These are phyloP conservation scores for Mycena sanguinolenta DNA, from an alignment of 768 basidiomycete genomes.

Conservation along the genomic window DNA sequence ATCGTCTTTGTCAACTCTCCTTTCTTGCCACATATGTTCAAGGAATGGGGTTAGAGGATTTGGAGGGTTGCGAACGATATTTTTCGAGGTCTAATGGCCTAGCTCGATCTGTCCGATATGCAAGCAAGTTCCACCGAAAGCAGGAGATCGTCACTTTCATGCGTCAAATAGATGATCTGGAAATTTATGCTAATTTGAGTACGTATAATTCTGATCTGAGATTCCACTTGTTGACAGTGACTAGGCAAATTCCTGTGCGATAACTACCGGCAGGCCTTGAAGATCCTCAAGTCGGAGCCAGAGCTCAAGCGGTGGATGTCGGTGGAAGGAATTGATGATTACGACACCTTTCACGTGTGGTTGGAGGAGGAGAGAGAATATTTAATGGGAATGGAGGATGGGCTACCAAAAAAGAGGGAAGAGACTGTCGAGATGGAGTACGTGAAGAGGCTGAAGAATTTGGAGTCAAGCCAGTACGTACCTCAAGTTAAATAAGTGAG, in stretches of 20 bases:
- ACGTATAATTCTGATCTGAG: neutral
- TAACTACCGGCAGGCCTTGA: conserved; percentile 8
- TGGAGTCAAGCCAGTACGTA: conserved; percentile 2
- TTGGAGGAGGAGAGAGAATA: no score
- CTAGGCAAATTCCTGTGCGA: conserved; percentile 25
- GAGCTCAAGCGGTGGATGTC: conserved; percentile 17
- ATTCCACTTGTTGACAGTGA: neutral
- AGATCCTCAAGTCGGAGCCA: conserved; percentile 30
- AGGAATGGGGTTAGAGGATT: neutral
- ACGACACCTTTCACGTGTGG: no score
- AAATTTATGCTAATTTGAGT: neutral
- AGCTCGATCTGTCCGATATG: no score
- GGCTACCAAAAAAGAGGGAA: no score
- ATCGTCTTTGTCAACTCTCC: neutral
- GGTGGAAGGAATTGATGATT: conserved; percentile 13
- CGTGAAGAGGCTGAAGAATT: neutral
- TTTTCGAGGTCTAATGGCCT: no score
- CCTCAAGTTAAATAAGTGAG: no score
- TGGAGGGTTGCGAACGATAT: no score
- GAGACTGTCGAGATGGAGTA: no score
- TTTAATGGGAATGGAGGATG: no score
- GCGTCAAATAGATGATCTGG: neutral
- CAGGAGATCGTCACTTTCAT: neutral
- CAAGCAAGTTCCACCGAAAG: no score
- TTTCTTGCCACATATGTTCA: neutral